phyloP scores from a whole-genome alignment of 495 filamentous ascomycete species.

The Cairneyella variabilis region DNA sequence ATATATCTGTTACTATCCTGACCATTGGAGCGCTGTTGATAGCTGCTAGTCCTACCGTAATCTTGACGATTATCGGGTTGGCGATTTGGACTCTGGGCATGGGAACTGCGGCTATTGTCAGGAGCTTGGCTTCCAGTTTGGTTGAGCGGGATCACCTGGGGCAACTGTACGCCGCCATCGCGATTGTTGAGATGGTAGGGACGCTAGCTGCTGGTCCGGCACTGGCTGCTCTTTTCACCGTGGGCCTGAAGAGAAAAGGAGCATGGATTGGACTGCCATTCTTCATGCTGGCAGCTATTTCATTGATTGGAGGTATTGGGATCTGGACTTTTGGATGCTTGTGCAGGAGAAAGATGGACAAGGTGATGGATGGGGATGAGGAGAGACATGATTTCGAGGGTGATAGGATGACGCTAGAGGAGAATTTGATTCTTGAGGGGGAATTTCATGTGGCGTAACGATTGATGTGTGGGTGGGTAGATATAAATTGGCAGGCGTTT shows the following conservation, averaged over 20 bases:
- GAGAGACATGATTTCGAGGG: neutral
- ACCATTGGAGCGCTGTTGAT: constrained; percentile 40
- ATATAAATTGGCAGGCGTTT: too few relatives aligned
- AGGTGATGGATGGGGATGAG: constrained; percentile 1
- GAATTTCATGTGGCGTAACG: too few relatives aligned
- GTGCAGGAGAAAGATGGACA: neutral
- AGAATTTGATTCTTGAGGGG: neutral
- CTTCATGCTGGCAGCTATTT: constrained; percentile 1
- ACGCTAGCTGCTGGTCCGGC: constrained; percentile 47
- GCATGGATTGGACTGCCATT: constrained; percentile 32
- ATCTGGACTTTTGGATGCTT: constrained; percentile 16
- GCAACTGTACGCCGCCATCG: constrained; percentile 53
- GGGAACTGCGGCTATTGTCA: constrained; percentile 28
- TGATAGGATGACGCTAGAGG: neutral
- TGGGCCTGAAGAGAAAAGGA: constrained; percentile 28
- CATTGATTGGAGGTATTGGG: constrained; percentile 1
- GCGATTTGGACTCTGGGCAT: constrained; percentile 30
- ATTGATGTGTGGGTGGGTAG: too few relatives aligned
- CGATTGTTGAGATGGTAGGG: constrained; percentile 51
- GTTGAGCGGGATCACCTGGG: constrained; percentile 53
- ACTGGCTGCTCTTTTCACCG: constrained; percentile 27
- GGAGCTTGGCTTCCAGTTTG: constrained; percentile 50
- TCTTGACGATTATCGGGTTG: constrained; percentile 28
- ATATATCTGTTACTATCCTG: constrained; percentile 43
- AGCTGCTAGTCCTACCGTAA: constrained; percentile 24